Evolutionary conservation across 2,329 filamentous ascomycete species (phyloP), one percentile per base, ranked within the genome.

Genomic region (Colletotrichum sp.): DNA sequence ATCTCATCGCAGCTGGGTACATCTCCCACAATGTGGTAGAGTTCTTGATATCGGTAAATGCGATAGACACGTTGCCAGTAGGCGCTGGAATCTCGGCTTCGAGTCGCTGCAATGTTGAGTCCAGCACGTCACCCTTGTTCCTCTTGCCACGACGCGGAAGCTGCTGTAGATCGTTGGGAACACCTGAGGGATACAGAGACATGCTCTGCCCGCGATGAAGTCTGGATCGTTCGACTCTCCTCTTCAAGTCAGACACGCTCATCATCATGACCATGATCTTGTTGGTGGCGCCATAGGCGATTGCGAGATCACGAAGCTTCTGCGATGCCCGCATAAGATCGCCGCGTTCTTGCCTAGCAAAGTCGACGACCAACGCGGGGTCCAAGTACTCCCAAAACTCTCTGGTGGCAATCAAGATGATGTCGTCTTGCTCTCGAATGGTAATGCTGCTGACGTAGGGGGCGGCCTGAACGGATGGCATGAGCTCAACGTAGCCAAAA

Each of bases 201-300:
- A 98, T 93, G 86, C 95, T 98, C 81, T 96, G 93, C 55, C 95
- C 95, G 72, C 95, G 91, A 83, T 94, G 90, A 76, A 91, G 86
- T 87, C 85, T 93, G 84, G 93, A 94, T 78, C 94, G 92, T 83
- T 98, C 95, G 73, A 90, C 88, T 77, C 95, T 92, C 82, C 95
- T 95, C 86, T 98, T 96, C 70, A 99, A 87, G 82, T 99, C 96
- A 71, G 94, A 93, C 48, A 99, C 94, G 71, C 96, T 96, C 71
- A 99, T 93, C 88, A 99, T 95, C 96, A 99, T 99, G 60, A 99
- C 95, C 96, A 99, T 99, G 78, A 99, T 95, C 86, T 99, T 99
- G 82, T 94, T 94, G 2, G 93, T 96, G 14, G 96, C 95, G 69
- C 97, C 97, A 83, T 98, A 99, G 2, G 96, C 95, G 82, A 99